A percentile compares a stretch with the other conserved stretches of the same genome.
These are phyloP conservation scores for Krasilnikovozyma curviuscula DNA, from an alignment of 768 basidiomycete species.

Conservation along the genomic window DNA sequence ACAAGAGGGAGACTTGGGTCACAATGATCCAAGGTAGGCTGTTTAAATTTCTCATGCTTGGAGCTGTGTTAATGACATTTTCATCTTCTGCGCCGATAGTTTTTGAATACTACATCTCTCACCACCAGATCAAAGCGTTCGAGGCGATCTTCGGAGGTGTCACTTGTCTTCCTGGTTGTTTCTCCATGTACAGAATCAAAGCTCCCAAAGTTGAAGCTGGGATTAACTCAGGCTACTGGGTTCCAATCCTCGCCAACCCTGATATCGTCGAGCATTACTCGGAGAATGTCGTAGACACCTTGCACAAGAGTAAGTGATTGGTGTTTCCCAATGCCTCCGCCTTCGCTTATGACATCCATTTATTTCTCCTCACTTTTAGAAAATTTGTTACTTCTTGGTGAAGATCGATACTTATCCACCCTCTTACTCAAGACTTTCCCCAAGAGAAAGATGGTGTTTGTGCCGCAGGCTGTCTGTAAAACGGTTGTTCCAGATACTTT, in stretches of 20 bases:
- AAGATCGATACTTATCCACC: slow-evolving; percentile 97
- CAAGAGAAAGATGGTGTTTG: slow-evolving; percentile 96
- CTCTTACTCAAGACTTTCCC: slow-evolving; percentile 98
- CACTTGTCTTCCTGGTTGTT: slow-evolving; percentile 96
- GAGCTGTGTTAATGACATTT: not conserved
- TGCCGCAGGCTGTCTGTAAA: slow-evolving; percentile 97
- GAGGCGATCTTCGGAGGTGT: slow-evolving; percentile 99
- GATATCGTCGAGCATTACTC: slow-evolving; percentile 98
- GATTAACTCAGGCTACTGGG: slow-evolving; percentile 89
- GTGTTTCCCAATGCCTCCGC: not conserved
- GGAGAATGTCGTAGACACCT: slow-evolving; percentile 94
- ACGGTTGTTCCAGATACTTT: slow-evolving; percentile 96
- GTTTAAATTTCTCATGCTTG: not conserved
- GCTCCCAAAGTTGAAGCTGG: slow-evolving; percentile 85
- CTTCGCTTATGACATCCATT: not conserved
- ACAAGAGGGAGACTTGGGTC: slow-evolving; percentile 95
- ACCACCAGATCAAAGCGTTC: slow-evolving; percentile 97
- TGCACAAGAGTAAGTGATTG: slow-evolving; percentile 55
- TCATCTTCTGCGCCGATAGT: slow-evolving; percentile 34
- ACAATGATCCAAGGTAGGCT: slow-evolving; percentile 97
- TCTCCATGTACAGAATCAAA: slow-evolving; percentile 96
- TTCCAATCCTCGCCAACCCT: slow-evolving; percentile 92
- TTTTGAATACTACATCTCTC: slow-evolving; percentile 99
- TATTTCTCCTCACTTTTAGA: slow-evolving; percentile 24
- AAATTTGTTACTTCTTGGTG: slow-evolving; percentile 86